phyloP scores from a whole-genome alignment of 2,329 filamentous ascomycete species.

The Monosporascus ibericus region DNA sequence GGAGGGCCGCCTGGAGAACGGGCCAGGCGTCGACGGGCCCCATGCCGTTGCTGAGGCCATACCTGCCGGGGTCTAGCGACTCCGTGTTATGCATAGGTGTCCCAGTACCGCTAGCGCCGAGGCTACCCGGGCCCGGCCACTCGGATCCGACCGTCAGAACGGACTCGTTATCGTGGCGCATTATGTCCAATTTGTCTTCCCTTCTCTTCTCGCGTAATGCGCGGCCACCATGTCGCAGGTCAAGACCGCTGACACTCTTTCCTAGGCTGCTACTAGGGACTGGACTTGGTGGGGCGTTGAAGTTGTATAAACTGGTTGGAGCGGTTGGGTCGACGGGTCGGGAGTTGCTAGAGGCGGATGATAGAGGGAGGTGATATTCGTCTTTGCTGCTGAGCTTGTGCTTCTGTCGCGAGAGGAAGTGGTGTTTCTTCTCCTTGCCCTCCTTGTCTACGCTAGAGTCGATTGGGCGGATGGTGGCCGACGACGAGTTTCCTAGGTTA shows the following conservation, averaged over 20 bases:
- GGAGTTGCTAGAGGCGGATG: conserved; percentile 72
- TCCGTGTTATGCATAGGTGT: conserved; percentile 44
- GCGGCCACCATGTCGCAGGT: conserved; percentile 70
- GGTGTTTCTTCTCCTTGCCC: conserved; percentile 60
- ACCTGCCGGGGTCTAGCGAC: conserved; percentile 48
- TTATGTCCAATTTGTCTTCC: conserved; percentile 52
- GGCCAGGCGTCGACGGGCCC: conserved; percentile 77
- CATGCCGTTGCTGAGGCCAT: conserved; percentile 61
- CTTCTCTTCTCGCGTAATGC: conserved; percentile 76
- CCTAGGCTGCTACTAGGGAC: conserved; percentile 63
- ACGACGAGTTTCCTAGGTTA: conserved; percentile 68
- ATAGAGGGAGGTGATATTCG: conserved; percentile 66
- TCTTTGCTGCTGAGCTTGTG: conserved; percentile 69
- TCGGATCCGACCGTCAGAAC: conserved; percentile 34
- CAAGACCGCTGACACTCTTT: conserved; percentile 76
- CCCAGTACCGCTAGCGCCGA: conserved; percentile 40
- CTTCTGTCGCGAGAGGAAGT: conserved; percentile 74
- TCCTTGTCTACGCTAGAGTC: conserved; percentile 43
- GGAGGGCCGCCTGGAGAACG: conserved; percentile 66
- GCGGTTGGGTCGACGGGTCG: conserved; percentile 68
- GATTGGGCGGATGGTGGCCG: conserved; percentile 65
- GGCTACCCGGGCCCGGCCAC: conserved; percentile 49
- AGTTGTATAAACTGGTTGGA: conserved; percentile 72
- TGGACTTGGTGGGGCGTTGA: conserved; percentile 67
- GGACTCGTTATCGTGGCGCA: conserved; percentile 47